Conservation (phyloP, 768 basidiomycete genomes). For the Trametes cingulata region DNA sequence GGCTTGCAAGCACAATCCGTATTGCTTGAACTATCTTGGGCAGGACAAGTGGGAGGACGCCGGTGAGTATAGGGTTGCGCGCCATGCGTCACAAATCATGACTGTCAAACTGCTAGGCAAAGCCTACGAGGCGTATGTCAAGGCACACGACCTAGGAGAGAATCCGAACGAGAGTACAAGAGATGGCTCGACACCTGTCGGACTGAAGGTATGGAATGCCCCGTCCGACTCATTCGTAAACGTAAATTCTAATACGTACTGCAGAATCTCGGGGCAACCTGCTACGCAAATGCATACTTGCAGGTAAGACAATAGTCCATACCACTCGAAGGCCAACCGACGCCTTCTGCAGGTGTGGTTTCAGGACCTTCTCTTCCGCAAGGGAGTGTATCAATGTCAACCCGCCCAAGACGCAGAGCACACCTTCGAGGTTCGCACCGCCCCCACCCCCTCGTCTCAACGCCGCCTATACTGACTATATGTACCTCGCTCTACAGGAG, state of each 20-base stretch:
- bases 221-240: background rate
- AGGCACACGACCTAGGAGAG: slow-evolving; percentile 50
- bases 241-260: background rate
- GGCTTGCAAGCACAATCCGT: slow-evolving; percentile 72
- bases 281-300: slow-evolving; percentile 94
- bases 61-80: slow-evolving; percentile 43
- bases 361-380: slow-evolving; percentile 78
- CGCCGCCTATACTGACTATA: too few species aligned
- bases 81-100: background rate
- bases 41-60: slow-evolving; percentile 79
- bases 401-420: slow-evolving; percentile 51
- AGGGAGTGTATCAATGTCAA: slow-evolving; percentile 78
- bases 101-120: slow-evolving; percentile 43
- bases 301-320: slow-evolving; percentile 53
- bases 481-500: slow-evolving; percentile 43
- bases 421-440: slow-evolving; percentile 40
- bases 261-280: slow-evolving; percentile 95
- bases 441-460: too few species aligned
- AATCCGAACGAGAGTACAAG: slow-evolving; percentile 56
- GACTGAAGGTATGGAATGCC: slow-evolving; percentile 61
- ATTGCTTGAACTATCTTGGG: slow-evolving; percentile 86
- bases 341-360: slow-evolving; percentile 78
- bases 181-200: slow-evolving; percentile 63
- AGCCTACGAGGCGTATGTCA: slow-evolving; percentile 52
- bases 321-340: background rate